Base-by-base conservation (phyloP, 2,329 filamentous ascomycete species). In the Claviceps pusilla region DNA sequence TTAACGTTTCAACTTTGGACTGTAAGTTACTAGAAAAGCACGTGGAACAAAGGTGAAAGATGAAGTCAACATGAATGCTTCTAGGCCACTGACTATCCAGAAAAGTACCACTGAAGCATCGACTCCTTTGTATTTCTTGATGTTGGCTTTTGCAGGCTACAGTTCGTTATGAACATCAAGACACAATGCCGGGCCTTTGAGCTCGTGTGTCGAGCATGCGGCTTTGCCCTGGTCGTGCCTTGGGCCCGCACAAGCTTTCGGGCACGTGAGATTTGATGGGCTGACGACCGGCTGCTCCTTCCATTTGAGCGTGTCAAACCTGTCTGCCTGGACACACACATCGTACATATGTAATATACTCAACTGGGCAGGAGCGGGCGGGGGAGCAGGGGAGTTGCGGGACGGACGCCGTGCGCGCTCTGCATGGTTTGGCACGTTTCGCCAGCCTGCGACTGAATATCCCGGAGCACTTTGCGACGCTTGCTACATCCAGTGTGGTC, bases 231-330 rank as follows among this genome's bases (percentile, higher is more conserved):
- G 4, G 14, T 14, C 37, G 14, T 41, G 37, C 37, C 37, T 41
- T 41, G 29, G 49, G 50, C 41, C 53, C 53, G 53, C 53, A 55
- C 49, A 42, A 33, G 7, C 12, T 31, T n/a, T 12, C 11, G 43
- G 50, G 35, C 50, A 55, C 53, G 53, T 55, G 53, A 55, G 48
- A 12, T 45, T 41, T 16, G 37, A 41, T 41, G 12, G 37, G 12
- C 37, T 7, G 7, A 41, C 37, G 37, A 14, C 14, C 37, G 37
- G 12, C 16, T 16, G 37, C 14, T 41, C 37, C 4, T 41, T 16
- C 37, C 37, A 5, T 41, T 14, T 16, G 37, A 37, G 14, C 33
- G 35, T 39, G 35, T 10, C 35, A 11, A 39, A 39, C 4, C 9
- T 39, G 35, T 39, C 35, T 39, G 35, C 7, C 11, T 10, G 11